phyloP scores from a whole-genome alignment of 169 alveolate genomes.

The Plasmodium malariae region DNA sequence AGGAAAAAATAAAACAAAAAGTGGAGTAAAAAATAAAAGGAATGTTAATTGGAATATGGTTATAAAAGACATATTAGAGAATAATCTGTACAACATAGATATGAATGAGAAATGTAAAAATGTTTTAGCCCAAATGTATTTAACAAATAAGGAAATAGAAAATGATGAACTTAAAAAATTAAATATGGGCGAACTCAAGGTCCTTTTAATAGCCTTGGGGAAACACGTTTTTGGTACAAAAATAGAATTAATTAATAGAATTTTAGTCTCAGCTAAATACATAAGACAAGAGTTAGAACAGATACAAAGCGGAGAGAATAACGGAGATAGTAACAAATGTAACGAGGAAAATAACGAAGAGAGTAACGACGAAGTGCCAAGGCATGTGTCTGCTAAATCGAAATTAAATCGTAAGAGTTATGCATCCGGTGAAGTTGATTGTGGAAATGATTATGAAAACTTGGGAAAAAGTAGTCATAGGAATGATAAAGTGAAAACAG shows the following conservation, averaged over 20 bases:
- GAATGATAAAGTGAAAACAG: not conserved
- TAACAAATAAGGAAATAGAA: slow-evolving; percentile 17
- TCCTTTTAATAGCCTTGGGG: slow-evolving; percentile 64
- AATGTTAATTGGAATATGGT: slow-evolving; percentile 42
- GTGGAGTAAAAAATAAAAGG: slow-evolving; percentile 1
- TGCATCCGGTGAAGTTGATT: not conserved
- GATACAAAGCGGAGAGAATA: not conserved
- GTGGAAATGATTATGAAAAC: slow-evolving; percentile 8
- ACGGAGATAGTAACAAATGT: slow-evolving; percentile 12
- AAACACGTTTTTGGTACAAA: slow-evolving; percentile 74
- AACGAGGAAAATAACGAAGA: slow-evolving; percentile 13
- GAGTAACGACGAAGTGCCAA: not conserved
- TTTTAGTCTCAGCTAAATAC: slow-evolving; percentile 63
- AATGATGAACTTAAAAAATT: slow-evolving; percentile 19
- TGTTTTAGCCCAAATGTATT: slow-evolving; percentile 29
- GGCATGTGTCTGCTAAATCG: slow-evolving; percentile 76
- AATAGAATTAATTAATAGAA: slow-evolving; percentile 51
- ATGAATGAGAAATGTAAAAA: slow-evolving; percentile 58
- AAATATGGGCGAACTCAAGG: slow-evolving; percentile 73
- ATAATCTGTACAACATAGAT: slow-evolving; percentile 36
- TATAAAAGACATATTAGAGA: slow-evolving; percentile 20
- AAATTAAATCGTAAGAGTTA: slow-evolving; percentile 64
- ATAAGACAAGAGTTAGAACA: slow-evolving; percentile 44
- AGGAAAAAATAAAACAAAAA: slow-evolving; percentile 12
- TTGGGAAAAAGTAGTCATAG: too few species aligned